Base-by-base conservation (phyloP, 129 eudicot species). In the Tagetes patula region DNA sequence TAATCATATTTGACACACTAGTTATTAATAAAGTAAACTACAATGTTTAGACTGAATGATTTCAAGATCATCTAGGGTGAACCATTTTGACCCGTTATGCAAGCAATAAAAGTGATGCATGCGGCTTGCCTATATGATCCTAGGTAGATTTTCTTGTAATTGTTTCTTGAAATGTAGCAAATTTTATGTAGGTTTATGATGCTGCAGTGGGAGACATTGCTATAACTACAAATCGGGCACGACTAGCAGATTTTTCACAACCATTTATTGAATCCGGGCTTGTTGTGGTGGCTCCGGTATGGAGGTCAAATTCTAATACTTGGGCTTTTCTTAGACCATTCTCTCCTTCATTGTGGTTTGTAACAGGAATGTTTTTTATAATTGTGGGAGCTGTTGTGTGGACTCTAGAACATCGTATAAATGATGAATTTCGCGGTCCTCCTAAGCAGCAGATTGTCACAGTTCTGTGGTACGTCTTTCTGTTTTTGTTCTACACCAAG, bases 351-450 rank as follows among this genome's bases (percentile, higher is more conserved):
- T 80, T 85, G 87, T 87, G 93, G 93, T 62, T 71, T 72, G 84
- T 87, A 63, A 80, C 87, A 3, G 87, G 76, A 54, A 31, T 80
- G 27, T 87, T 79, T 55, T 87, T 87, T 82, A 50, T 87, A 36
- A 36, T 83, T 36, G 82, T 87, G 43, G 93, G 93, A 59, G 74
- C 67, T 30, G 91, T 85, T 56, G 77, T 89, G 14, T 87, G 92
- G 92, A 81, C 77, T 70, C 77, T 89, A 77, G 96, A 89, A 78
- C 96, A 89, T 66, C 82, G 92, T 67, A 39, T 81, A 27, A 89
- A 89, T 36, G 93, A 89, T 72, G 88, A 87, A 37, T 89, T 89
- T 47, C 93, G 96, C 1, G 93, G 96, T 32, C 86, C 92, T 43
- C 92, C 96, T 34, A 81, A 65, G 38, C 67, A 78, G 54, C 96